These are phyloP conservation scores for Isatis lusitanica DNA, from an alignment of 441 rosid genomes.

Conservation along the genomic window DNA sequence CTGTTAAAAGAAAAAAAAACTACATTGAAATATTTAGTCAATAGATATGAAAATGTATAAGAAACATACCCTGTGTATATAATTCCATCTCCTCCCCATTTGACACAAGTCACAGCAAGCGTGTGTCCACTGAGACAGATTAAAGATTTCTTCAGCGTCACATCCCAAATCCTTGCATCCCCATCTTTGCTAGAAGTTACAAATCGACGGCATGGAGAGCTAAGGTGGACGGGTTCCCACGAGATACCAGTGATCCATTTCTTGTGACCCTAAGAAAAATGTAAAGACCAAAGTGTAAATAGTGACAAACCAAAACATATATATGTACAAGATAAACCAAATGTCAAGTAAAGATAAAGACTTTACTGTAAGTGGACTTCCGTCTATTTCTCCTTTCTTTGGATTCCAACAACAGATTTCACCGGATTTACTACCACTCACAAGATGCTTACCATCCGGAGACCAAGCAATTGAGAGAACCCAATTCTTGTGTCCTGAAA, in stretches of 20 bases:
- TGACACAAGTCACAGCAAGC: slow-evolving; percentile 95
- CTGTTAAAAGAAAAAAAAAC: not conserved
- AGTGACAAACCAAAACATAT: not conserved
- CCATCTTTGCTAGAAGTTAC: slow-evolving; percentile 99
- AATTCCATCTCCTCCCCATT: slow-evolving; percentile 98
- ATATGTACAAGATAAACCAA: not conserved
- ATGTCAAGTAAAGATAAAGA: slow-evolving; percentile 13
- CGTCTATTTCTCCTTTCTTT: slow-evolving; percentile 76
- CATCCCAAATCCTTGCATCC: slow-evolving; percentile 97
- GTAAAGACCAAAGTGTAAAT: slow-evolving; percentile 11
- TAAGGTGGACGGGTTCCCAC: slow-evolving; percentile 96
- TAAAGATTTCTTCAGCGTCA: slow-evolving; percentile 62
- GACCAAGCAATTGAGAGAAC: slow-evolving; percentile 97
- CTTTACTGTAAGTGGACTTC: slow-evolving; percentile 65
- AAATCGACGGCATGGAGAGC: slow-evolving; percentile 89
- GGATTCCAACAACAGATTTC: slow-evolving; percentile 93
- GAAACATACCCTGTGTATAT: slow-evolving; percentile 84
- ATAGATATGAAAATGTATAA: not conserved
- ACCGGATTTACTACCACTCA: slow-evolving; percentile 91
- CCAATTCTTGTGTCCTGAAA: slow-evolving; percentile 94
- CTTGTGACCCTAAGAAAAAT: slow-evolving; percentile 78
- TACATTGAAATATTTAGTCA: not conserved
- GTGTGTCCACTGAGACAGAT: slow-evolving; percentile 89
- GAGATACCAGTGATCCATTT: slow-evolving; percentile 98
- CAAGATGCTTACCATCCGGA: slow-evolving; percentile 91